phyloP scores from a whole-genome alignment of 2,329 filamentous ascomycete species.

The Pestalotiopsis sp. region DNA sequence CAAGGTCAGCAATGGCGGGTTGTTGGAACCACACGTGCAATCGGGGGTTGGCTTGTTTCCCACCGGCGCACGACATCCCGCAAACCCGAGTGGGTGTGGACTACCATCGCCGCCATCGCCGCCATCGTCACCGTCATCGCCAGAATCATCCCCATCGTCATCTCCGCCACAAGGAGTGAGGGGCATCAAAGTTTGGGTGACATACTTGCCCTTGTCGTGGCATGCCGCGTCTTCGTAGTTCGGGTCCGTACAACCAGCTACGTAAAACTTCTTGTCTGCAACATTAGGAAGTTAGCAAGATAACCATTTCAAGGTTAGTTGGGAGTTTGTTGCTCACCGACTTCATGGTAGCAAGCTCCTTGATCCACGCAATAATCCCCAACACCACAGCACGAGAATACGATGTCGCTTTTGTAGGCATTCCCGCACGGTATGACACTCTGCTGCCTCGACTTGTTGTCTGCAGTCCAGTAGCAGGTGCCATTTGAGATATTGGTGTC shows the following conservation, averaged over 20 bases:
- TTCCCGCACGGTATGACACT: conserved; percentile 27
- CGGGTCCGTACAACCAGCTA: conserved; percentile 25
- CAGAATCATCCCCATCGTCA: conserved; percentile 12
- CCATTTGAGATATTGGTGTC: conserved; percentile 22
- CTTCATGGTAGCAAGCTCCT: conserved; percentile 22
- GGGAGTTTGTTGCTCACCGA: conserved; percentile 26
- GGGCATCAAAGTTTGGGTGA: conserved; percentile 22
- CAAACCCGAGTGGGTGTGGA: too few species aligned
- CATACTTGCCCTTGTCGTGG: conserved; percentile 22
- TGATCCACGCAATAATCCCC: conserved; percentile 23
- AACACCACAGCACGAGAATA: conserved; percentile 24
- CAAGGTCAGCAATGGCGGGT: neutral
- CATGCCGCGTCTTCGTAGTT: conserved; percentile 21
- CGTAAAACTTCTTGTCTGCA: conserved; percentile 21
- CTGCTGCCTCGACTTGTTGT: conserved; percentile 15
- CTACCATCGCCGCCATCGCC: too few species aligned
- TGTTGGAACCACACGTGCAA: neutral
- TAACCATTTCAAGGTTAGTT: neutral
- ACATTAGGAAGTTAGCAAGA: neutral
- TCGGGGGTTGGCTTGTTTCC: too few species aligned
- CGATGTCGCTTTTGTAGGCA: conserved; percentile 15
- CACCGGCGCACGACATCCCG: too few species aligned
- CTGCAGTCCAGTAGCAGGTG: conserved; percentile 22
- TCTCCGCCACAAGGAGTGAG: conserved; percentile 27
- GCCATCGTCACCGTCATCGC: too few species aligned